Evolutionary conservation across 306 rosid genomes (phyloP), one percentile per base, ranked within the genome.

Genomic region (Cyclanthera cordifolia): DNA sequence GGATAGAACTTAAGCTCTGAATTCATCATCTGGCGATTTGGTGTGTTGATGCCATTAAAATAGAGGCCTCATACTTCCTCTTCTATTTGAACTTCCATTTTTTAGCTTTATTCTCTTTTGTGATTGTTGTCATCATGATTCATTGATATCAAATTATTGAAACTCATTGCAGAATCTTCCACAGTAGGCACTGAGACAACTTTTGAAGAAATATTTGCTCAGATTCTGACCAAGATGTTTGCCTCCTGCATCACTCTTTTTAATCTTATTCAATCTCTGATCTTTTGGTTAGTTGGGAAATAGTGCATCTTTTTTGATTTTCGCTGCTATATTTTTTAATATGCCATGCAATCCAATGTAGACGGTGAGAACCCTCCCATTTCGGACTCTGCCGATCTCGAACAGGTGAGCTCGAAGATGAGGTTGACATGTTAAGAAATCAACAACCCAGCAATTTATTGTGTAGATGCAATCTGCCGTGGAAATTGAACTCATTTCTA

Each of bases 401-500:
- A 77, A 25, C 89, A 19, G 80, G 82, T 71, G 86, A 84, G 57
- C 90, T 92, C 47, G 96, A 92, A 72, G 84, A 79, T 83, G 89
- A 83, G 81, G 86, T 89, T 53, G 83, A 73, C 52, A 15, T 47
- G 51, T 46, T 46, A 14, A 46, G 51, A 17, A 72, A 69, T 80
- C 85, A 34, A 5, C 41, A 34, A 34, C 41, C 5, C 8, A 34
- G 5, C 41, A 34, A 5, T 34, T 75, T 85, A 78, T 77, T 96
- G 88, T 2, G 97, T 82, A 71, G 95, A 91, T 77, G 97, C 16
- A 45, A 12, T 43, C 48, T 12, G 48, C 88, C 13, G 77, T 89
- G 80, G 96, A 89, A 80, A 92, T 96, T 12, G 96, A 91, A 85
- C 80, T 89, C 65, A 91, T 91, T 41, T 74, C 90, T 8, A 87